These are phyloP conservation scores for Dunaliella sp. DNA, from an alignment of 139 green algal species.

Conservation along the genomic window DNA sequence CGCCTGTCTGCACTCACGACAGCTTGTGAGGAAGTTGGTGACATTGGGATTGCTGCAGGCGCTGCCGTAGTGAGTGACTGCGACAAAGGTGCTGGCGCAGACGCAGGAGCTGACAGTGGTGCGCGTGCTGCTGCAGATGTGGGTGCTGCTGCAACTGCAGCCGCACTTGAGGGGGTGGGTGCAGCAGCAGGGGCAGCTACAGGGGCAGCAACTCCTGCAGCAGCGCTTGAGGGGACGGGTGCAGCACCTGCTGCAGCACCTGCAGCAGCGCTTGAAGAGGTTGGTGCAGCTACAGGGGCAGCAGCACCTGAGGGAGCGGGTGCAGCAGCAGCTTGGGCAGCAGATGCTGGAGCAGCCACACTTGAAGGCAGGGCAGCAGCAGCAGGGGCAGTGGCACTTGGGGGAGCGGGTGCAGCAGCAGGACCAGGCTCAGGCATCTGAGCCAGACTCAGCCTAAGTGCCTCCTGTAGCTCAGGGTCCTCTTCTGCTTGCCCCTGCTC, in stretches of 20 bases:
- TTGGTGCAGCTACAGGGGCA: not conserved
- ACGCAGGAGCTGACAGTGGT: too few relatives aligned
- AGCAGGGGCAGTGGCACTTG: not conserved
- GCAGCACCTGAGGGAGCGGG: not conserved
- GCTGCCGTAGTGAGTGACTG: too few relatives aligned
- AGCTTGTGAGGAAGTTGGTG: too few relatives aligned
- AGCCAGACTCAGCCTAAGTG: conserved; percentile 63
- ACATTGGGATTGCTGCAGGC: too few relatives aligned
- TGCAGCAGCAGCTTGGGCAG: not conserved
- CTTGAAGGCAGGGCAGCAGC: too few relatives aligned
- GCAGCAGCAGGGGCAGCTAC: too few relatives aligned
- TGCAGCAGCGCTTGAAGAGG: not conserved
- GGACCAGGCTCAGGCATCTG: not conserved
- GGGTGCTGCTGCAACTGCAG: not conserved
- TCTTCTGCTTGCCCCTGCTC: conserved; percentile 34
- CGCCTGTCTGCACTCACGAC: too few relatives aligned
- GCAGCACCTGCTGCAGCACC: not conserved
- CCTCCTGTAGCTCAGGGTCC: conserved; percentile 67
- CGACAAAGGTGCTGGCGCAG: too few relatives aligned
- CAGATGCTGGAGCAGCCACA: not conserved
- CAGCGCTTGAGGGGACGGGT: not conserved
- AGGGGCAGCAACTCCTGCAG: too few relatives aligned
- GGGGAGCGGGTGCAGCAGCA: not conserved
- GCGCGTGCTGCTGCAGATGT: too few relatives aligned
- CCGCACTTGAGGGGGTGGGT: too few relatives aligned